Evolutionary conservation across 495 filamentous ascomycete species (phyloP), one percentile per base, ranked within the genome.

Genomic region (Penicillium argentinense): DNA sequence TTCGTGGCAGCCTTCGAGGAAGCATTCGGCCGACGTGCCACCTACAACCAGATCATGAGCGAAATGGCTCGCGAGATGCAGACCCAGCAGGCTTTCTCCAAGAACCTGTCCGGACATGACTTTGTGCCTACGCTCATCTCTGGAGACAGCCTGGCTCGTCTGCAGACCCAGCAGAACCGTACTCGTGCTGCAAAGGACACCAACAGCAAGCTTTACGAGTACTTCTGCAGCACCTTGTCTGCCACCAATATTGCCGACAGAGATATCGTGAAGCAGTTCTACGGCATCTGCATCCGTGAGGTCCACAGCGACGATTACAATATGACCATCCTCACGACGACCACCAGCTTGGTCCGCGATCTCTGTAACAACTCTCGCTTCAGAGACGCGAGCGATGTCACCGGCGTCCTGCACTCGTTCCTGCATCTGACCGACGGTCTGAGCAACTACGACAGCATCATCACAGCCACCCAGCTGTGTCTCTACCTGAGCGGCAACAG

Each of bases 1-100:
- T 87, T 86, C 59, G 66, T 83, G 0, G 75, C 82, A 11, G 68
- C 79, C 0, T 83, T 84, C 42, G 80, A 83, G 48, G 77, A 82
- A 55, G 59, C 60, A 0, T 69, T 78, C 17, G 49, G 57, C 18
- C 67, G 69, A 39, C 58, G 59, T 4, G 56, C 57, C 13, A 63
- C 45, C 9, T 80, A 75, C 45, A 71, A 74, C 0, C 70, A 81
- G 54, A 70, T 84, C 51, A 81, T 86, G 68, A 70, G 68, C 4
- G 75, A 79, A 33, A 68, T 83, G 27, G 54, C 78, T 4, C 71
- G 72, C 7, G 82, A 87, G 60, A 79, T 73, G 18, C 59, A 78
- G 4, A 70, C 82, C 0, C 82, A 83, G 49, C 76, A 80, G 57
- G 62, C 72, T 14, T 86, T 83, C 66, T 71, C 73, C 45, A 60